Percentiles rank a stretch among this genome's conserved stretches.
Evolutionary conservation across 768 basidiomycete species (phyloP).

Genomic region (Baorangia bicolor): DNA sequence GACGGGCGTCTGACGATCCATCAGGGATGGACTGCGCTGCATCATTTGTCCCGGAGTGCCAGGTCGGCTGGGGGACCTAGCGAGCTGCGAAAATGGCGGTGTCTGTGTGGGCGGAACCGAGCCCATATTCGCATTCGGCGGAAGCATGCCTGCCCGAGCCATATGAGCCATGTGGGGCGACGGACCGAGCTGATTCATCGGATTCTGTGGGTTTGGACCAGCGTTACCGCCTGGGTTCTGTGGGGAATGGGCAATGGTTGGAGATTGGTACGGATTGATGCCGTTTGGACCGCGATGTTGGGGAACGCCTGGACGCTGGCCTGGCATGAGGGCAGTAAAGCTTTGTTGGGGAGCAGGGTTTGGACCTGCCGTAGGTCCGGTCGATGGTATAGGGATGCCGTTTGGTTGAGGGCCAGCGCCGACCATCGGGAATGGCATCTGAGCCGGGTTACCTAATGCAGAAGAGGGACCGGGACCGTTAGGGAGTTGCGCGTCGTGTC

Average conservation of each 20-base stretch:
- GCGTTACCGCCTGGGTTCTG: constrained; percentile 42
- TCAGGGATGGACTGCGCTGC: constrained; percentile 59
- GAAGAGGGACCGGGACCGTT: constrained; percentile 25
- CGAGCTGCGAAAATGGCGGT: constrained; percentile 42
- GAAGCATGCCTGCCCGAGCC: constrained; percentile 47
- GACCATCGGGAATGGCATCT: constrained; percentile 27
- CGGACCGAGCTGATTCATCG: constrained; percentile 51
- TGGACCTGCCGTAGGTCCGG: constrained; percentile 26
- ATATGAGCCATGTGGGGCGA: constrained; percentile 52
- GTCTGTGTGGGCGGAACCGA: constrained; percentile 40
- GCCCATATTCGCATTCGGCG: constrained; percentile 42
- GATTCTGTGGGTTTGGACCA: constrained; percentile 33
- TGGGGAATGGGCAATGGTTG: constrained; percentile 62
- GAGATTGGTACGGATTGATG: constrained; percentile 55
- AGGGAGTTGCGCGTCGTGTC: constrained; percentile 22
- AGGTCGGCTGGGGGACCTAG: constrained; percentile 61
- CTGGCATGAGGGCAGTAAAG: constrained; percentile 35
- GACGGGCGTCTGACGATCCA: constrained; percentile 44
- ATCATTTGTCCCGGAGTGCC: constrained; percentile 50
- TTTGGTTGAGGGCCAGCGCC: constrained; percentile 43
- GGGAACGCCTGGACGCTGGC: constrained; percentile 31
- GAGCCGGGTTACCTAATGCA: constrained; percentile 19
- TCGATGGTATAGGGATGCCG: constrained; percentile 39
- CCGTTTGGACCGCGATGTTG: constrained; percentile 50
- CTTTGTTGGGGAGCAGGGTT: constrained; percentile 33